These are phyloP conservation scores for Hypoxylon sp. DNA, from an alignment of 2,329 filamentous ascomycete genomes.

Conservation along the genomic window DNA sequence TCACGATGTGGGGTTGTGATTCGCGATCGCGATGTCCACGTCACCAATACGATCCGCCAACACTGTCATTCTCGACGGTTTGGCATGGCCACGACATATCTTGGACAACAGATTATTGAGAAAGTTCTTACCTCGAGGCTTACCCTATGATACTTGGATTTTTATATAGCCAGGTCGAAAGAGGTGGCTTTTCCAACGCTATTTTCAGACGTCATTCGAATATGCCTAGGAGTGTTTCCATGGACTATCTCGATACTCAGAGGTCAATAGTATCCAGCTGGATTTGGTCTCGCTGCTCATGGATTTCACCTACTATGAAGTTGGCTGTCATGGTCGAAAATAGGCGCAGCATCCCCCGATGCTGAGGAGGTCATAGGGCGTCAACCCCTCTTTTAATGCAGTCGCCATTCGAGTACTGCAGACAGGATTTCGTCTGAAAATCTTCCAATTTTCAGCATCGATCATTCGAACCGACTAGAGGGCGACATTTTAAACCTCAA, in stretches of 20 bases:
- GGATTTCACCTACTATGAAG: too few relatives aligned
- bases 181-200: not conserved
- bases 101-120: constrained; percentile 2
- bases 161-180: too few relatives aligned
- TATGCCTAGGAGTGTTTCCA: too few relatives aligned
- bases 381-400: not conserved
- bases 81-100: constrained; percentile 28
- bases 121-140: too few relatives aligned
- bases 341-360: not conserved
- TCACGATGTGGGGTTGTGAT: constrained; percentile 26
- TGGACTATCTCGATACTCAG: too few relatives aligned
- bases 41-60: constrained; percentile 30
- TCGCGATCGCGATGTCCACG: constrained; percentile 35
- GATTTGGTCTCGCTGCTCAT: not conserved
- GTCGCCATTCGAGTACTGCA: not conserved
- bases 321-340: too few relatives aligned
- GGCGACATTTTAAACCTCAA: too few relatives aligned
- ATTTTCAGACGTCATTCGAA: not conserved
- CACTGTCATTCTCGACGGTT: constrained; percentile 16
- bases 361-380: too few relatives aligned
- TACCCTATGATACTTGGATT: too few relatives aligned
- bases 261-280: too few relatives aligned
- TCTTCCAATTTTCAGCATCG: not conserved
- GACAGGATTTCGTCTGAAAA: not conserved
- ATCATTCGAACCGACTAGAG: not conserved